These are phyloP conservation scores for Diaporthe velutina DNA, from an alignment of 2,329 filamentous ascomycete genomes.

Conservation along the genomic window DNA sequence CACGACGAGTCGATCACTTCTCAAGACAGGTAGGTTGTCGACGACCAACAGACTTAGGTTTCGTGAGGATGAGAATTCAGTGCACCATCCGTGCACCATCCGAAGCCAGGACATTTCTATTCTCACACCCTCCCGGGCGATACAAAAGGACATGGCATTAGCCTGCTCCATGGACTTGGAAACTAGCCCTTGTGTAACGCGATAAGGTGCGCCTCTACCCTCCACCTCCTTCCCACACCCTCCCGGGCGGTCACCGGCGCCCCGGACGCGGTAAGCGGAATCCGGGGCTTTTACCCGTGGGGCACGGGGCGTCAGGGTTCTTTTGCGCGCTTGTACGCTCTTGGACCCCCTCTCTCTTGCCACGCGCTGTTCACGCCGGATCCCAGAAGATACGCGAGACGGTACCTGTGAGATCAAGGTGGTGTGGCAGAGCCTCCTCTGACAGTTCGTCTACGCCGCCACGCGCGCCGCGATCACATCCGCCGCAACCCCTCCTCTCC, in stretches of 20 bases:
- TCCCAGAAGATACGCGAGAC: not conserved
- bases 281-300: conserved; percentile 2
- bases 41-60: not conserved
- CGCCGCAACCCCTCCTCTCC: not conserved
- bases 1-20: not conserved
- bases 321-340: conserved; percentile 1
- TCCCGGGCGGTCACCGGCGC: not conserved
- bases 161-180: not conserved
- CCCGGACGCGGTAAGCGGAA: conserved; percentile 7
- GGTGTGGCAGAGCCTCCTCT: not conserved
- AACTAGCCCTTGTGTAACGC: not conserved
- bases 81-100: not conserved
- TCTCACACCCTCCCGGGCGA: not conserved
- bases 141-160: not conserved
- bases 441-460: not conserved
- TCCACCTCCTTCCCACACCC: not conserved
- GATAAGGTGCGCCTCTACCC: not conserved
- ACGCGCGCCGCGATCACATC: not conserved
- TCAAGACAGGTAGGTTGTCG: not conserved
- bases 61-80: not conserved
- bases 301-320: conserved; percentile 14
- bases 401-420: not conserved
- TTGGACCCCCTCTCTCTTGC: not conserved
- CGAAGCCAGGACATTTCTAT: not conserved
- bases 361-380: not conserved